Base-by-base conservation (phyloP, 75 land plant genomes). In the Chamaecyparis obtusa region DNA sequence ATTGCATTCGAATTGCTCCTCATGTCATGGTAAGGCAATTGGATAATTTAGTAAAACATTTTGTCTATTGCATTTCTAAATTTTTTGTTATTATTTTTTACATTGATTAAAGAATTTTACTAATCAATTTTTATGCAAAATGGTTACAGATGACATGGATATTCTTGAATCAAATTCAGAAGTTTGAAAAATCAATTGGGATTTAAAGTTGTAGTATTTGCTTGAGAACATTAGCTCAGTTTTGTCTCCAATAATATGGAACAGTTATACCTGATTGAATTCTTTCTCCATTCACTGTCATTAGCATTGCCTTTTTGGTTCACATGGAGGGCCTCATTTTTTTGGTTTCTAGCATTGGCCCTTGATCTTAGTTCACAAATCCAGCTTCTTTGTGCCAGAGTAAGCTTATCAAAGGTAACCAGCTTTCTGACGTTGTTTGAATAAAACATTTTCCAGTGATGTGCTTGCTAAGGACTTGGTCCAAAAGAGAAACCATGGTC, bases 1-100 rank as follows among this genome's bases (percentile, higher is more conserved):
- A 98, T 89, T 98, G 99, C 87, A 88, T 96, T 71, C 89, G 99
- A 86, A 98, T 98, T 88, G 99, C 99, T 9, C 99, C 99, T 1
- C 99, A 98, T 95, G 99, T 98, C 85, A 98, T 98, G 99, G 98
- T 96, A 87, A 56, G 88, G 35, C n/a, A 32, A 36, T 67, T 81
- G 41, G 33, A 79, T 21, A 27, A 36, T 35, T 57, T 85, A 1
- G 39, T 85, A 85, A 49, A 51, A 15, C 21, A 3, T 86, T 85
- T 67, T 37, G 85, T 30, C 32, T 81, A 15, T 39, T 86, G 46
- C 86, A 86, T 36, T 86, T 37, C 16, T 24, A 24, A 82, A 27
- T 41, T 9, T n/a, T 41, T 33, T n/a, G n/a, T n/a, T 19, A 48
- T 75, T 86, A 14, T 16, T 64, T 86, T 32, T 35, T 35, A 80